Conservation (phyloP, 148 eudicot species). For the Cornus controversa region DNA sequence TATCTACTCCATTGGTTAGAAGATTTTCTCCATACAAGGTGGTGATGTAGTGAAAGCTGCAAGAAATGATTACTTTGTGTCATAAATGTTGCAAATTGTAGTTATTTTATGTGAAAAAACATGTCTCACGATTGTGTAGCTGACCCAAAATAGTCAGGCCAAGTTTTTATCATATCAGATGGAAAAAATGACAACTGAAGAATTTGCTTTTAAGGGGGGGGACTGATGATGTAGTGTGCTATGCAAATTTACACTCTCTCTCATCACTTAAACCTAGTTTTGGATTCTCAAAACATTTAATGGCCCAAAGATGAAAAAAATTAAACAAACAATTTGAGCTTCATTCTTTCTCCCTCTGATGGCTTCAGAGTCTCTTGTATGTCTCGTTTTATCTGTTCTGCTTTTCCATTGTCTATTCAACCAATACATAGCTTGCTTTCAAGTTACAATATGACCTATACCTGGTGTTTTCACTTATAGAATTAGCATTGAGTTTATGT, state of each 20-base stretch:
- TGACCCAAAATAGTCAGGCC: not conserved
- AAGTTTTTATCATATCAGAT: too few species aligned
- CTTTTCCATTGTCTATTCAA: not conserved
- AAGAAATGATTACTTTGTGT: not conserved
- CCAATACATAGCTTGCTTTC: not conserved
- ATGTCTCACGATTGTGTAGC: not conserved
- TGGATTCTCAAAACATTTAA: not conserved
- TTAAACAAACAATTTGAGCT: not conserved
- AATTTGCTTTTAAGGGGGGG: not conserved
- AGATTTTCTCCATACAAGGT: too few species aligned
- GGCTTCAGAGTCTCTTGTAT: not conserved
- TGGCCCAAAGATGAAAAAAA: not conserved
- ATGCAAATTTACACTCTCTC: too few species aligned
- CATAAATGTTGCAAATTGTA: not conserved
- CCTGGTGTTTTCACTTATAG: not conserved
- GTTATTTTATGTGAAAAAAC: not conserved
- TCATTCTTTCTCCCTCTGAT: too few species aligned
- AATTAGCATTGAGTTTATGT: not conserved
- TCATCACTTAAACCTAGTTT: not conserved
- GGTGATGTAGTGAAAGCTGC: too few species aligned
- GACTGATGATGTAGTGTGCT: too few species aligned
- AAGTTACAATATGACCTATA: not conserved
- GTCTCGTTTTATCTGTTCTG: not conserved
- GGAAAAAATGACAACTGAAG: not conserved
- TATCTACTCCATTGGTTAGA: too few species aligned